Evolutionary conservation across 352 stramenopile genomes (phyloP).

Genomic region (Phytophthora niederhauseri): DNA sequence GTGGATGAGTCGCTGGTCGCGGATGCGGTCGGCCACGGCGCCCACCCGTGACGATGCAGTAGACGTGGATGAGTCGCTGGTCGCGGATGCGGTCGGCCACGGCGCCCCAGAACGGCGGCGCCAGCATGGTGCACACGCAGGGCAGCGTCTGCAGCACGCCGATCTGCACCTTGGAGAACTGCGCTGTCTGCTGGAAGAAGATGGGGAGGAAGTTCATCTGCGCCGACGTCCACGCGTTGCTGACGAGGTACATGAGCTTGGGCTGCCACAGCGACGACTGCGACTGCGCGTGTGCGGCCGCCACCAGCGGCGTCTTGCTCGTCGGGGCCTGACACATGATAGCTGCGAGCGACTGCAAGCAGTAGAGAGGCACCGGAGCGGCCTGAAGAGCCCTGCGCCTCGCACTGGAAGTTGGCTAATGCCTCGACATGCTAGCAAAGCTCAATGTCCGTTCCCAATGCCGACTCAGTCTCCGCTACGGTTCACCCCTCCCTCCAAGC

Average conservation of each 20-base stretch:
- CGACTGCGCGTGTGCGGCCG: background rate
- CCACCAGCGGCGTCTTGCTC: conserved; percentile 37
- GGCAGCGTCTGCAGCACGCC: conserved; percentile 74
- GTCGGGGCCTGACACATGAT: conserved; percentile 36
- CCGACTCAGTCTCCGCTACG: too few relatives aligned
- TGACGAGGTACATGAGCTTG: conserved; percentile 84
- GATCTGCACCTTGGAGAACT: conserved; percentile 81
- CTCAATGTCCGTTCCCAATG: background rate
- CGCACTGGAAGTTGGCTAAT: conserved; percentile 32
- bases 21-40: conserved; percentile 69
- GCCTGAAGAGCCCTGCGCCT: background rate
- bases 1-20: conserved; percentile 69
- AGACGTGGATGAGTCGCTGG: conserved; percentile 68
- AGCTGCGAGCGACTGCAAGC: background rate
- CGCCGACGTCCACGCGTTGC: conserved; percentile 64
- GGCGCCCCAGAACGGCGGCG: conserved; percentile 75
- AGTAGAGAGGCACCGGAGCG: background rate
- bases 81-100: conserved; percentile 69
- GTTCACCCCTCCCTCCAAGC: conserved; percentile 25
- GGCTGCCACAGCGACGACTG: conserved; percentile 52
- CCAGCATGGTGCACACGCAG: conserved; percentile 66
- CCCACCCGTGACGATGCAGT: conserved; percentile 65
- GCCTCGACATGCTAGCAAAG: background rate
- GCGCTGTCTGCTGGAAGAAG: conserved; percentile 69
- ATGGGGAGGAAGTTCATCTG: conserved; percentile 80